Conservation (phyloP, 78 protist genomes). For the Paulinella micropora region DNA sequence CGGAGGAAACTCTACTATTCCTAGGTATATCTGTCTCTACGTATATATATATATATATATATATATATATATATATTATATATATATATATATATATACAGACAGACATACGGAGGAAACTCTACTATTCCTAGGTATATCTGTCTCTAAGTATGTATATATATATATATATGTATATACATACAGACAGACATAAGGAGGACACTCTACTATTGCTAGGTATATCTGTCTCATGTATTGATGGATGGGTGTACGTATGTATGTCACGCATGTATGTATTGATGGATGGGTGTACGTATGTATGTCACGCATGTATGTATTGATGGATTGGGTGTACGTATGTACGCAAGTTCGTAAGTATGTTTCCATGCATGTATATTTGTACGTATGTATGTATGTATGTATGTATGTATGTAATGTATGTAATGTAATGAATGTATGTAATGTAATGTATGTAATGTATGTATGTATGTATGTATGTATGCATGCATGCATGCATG, state of each 20-base stretch:
- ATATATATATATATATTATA: not conserved
- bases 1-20: not conserved
- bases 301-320: too few species aligned
- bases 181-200: too few species aligned
- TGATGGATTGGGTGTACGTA: too few species aligned
- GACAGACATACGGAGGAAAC: not conserved
- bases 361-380: too few species aligned
- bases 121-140: not conserved
- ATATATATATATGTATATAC: not conserved
- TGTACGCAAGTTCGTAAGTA: too few species aligned
- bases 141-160: not conserved
- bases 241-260: too few species aligned
- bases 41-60: not conserved
- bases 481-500: not conserved
- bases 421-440: not conserved
- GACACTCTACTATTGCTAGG: too few species aligned
- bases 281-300: too few species aligned
- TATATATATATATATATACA: not conserved
- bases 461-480: not conserved
- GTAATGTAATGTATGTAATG: not conserved
- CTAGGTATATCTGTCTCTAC: not conserved
- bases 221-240: too few species aligned
- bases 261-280: too few species aligned
- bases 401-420: not conserved
- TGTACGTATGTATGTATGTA: not conserved